phyloP scores from a whole-genome alignment of 2,329 filamentous ascomycete genomes.

The Annulohypoxylon truncatum region DNA sequence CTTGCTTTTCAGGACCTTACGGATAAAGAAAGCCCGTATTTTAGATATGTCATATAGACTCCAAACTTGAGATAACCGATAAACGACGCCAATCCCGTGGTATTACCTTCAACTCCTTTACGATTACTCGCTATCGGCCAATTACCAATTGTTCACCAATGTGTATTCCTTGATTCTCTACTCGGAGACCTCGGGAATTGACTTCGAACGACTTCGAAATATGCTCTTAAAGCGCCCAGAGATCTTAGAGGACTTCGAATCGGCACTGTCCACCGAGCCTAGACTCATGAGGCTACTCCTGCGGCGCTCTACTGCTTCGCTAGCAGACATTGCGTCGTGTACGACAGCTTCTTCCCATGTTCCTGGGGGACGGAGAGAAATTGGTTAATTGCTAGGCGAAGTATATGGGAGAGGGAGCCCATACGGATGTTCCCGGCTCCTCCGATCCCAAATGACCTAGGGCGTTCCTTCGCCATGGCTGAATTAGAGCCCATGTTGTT shows the following conservation, averaged over 20 bases:
- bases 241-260: constrained; percentile 40
- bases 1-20: constrained; percentile 76
- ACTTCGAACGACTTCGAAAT: constrained; percentile 28
- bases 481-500: not conserved
- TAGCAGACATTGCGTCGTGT: constrained; percentile 31
- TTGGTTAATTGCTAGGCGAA: not conserved
- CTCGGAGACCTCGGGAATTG: constrained; percentile 21
- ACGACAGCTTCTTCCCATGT: constrained; percentile 45
- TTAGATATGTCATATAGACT: constrained; percentile 66
- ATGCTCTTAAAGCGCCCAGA: constrained; percentile 40
- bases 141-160: not conserved
- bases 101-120: not conserved
- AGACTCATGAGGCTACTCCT: constrained; percentile 36
- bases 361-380: constrained; percentile 25
- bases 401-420: not conserved
- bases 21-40: constrained; percentile 75
- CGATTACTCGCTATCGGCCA: not conserved
- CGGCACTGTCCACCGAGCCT: constrained; percentile 5
- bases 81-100: not conserved
- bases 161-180: not conserved
- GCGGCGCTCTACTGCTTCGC: constrained; percentile 38
- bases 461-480: constrained; percentile 31
- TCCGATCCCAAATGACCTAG: constrained; percentile 47
- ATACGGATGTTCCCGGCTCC: constrained; percentile 49
- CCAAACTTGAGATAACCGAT: not conserved